Evolutionary conservation across 2,329 filamentous ascomycete species (phyloP), one percentile per base, ranked within the genome.

Genomic region (Penicillium brevicompactum): DNA sequence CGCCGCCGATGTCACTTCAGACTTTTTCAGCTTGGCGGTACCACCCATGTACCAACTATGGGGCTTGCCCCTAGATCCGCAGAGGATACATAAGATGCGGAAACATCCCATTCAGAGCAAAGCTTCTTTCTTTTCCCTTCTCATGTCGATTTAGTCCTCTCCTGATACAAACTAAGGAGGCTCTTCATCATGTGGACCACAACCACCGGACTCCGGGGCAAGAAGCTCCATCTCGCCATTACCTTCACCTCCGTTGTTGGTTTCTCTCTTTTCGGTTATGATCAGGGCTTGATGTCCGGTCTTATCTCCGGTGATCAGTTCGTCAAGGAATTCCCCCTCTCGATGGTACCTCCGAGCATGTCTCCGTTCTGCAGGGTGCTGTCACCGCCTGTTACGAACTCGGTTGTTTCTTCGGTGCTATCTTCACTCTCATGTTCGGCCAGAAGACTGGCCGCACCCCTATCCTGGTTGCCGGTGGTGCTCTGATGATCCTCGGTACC

Each of bases 301-400:
- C 59, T 73, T 44, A 61, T 73, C 37, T 46, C 49, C 22, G 66
- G 68, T 50, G 44, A 57, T 11, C 22, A 67, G 41, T 73, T 74
- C 56, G 55, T 57, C 4, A 24, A 57, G 2, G 57, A 60, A 7
- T 70, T 73, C 49, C 55, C 53, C 38, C 56, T 16, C 67, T 69
- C 55, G 49, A 43, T 27, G 57, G 3, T 49, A 14, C 54, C 18
- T 27, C 46, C 3, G n/a, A 46, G 5, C 62, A 71, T 49, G 60
- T 70, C 49, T 57, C 75, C n/a, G 78, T 76, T n/a, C 75, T 79
- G 68, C 77, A 79, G 65, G 80, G 79, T 49, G 79, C 77, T 52
- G 78, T 82, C 16, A 80, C 78, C 1, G 74, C 80, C 14, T 81
- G 80, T 58, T 84, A 82, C 63, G 79, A 82, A 55, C 70, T 82